Evolutionary conservation across 768 basidiomycete species (phyloP).

Genomic region (Naganishia vishniacii): DNA sequence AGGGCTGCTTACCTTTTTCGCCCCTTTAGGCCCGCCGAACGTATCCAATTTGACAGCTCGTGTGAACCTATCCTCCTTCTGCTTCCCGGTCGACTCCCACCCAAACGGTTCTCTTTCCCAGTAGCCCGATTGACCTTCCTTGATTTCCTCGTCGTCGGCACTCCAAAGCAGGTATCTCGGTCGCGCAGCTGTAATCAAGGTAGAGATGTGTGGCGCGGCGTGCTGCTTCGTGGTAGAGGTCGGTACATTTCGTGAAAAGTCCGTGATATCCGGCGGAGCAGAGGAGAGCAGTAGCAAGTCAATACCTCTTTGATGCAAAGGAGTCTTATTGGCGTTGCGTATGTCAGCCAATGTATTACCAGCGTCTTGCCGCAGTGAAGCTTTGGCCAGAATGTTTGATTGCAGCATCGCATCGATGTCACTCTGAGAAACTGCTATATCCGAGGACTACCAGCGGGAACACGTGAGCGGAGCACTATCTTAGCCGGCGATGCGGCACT

Average conservation of each 20-base stretch:
- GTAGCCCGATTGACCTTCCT: slow-evolving; percentile 56
- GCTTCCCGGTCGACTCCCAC: slow-evolving; percentile 59
- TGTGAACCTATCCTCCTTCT: slow-evolving; percentile 52
- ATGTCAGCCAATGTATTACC: slow-evolving; percentile 47
- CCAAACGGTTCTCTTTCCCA: slow-evolving; percentile 93
- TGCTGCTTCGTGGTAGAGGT: not conserved
- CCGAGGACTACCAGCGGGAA: not conserved
- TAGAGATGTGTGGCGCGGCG: not conserved
- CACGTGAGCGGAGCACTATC: slow-evolving; percentile 44
- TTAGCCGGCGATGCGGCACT: not conserved
- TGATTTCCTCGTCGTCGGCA: slow-evolving; percentile 54
- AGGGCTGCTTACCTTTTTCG: not conserved
- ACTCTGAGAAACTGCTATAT: slow-evolving; percentile 14
- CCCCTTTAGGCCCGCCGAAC: slow-evolving; percentile 56
- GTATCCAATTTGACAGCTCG: slow-evolving; percentile 81
- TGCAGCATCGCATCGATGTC: slow-evolving; percentile 64
- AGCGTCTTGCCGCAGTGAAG: slow-evolving; percentile 49
- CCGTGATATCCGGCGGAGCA: not conserved
- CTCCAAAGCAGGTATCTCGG: slow-evolving; percentile 84
- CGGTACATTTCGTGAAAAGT: not conserved
- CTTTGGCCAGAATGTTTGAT: slow-evolving; percentile 61
- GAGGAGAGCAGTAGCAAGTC: slow-evolving; percentile 8
- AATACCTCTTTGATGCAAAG: slow-evolving; percentile 10
- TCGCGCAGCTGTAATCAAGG: slow-evolving; percentile 11
- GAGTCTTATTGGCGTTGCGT: slow-evolving; percentile 51